These are phyloP conservation scores for Macrophomina pseudophaseolina DNA, from an alignment of 2,329 filamentous ascomycete genomes.

Conservation along the genomic window DNA sequence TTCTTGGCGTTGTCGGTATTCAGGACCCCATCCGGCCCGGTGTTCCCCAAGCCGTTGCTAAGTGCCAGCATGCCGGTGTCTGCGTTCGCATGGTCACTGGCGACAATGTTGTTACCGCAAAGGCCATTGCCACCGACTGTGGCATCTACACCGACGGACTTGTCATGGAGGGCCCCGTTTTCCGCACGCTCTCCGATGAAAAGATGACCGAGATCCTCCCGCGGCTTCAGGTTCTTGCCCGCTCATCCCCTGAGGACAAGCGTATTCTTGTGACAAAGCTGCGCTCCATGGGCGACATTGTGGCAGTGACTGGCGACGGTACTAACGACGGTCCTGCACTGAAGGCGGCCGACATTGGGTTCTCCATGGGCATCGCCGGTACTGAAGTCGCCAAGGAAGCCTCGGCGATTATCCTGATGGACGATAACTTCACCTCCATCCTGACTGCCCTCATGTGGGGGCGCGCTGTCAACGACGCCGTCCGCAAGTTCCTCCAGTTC, in stretches of 20 bases:
- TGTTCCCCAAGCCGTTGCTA: slow-evolving; percentile 73
- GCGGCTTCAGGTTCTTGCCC: slow-evolving; percentile 70
- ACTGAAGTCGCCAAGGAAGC: slow-evolving; percentile 86
- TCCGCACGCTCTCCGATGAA: slow-evolving; percentile 71
- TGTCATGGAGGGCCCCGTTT: slow-evolving; percentile 79
- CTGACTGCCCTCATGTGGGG: slow-evolving; percentile 85
- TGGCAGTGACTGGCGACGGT: slow-evolving; percentile 82
- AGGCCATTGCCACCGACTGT: slow-evolving; percentile 79
- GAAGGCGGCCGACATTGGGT: slow-evolving; percentile 81
- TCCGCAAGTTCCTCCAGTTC: slow-evolving; percentile 62
- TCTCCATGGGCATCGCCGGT: slow-evolving; percentile 84
- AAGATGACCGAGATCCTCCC: slow-evolving; percentile 56
- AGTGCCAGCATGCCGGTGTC: slow-evolving; percentile 77
- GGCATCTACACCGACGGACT: slow-evolving; percentile 72
- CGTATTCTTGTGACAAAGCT: slow-evolving; percentile 69
- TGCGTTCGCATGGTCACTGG: slow-evolving; percentile 86
- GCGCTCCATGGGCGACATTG: slow-evolving; percentile 61
- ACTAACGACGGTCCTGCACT: slow-evolving; percentile 84
- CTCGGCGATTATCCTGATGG: slow-evolving; percentile 84
- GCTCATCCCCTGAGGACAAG: slow-evolving; percentile 79
- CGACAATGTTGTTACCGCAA: slow-evolving; percentile 79
- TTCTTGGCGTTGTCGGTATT: slow-evolving; percentile 73
- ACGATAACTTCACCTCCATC: slow-evolving; percentile 87
- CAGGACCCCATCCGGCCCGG: slow-evolving; percentile 79
- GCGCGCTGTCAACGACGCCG: slow-evolving; percentile 49